Evolutionary conservation across 2,329 filamentous ascomycete genomes (phyloP).

Genomic region (Cladosporium cucumerinum): DNA sequence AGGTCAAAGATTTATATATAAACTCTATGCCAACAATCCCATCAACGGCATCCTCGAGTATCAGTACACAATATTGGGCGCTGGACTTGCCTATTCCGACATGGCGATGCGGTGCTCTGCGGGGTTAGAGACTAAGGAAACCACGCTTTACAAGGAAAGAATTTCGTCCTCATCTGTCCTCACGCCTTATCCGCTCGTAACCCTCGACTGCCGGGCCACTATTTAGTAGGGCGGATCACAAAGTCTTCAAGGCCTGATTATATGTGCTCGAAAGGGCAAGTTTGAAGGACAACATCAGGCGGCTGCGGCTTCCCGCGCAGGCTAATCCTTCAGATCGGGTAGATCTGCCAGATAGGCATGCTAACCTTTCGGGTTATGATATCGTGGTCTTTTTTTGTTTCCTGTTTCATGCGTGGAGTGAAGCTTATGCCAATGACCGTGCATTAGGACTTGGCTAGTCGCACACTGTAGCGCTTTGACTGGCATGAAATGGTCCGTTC

Average conservation of each 20-base stretch:
- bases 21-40: not conserved
- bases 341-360: not conserved
- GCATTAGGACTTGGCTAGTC: not conserved
- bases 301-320: not conserved
- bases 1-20: not conserved
- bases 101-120: not conserved
- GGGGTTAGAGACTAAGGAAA: not conserved
- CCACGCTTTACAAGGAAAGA: not conserved
- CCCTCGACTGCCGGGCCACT: constrained; percentile 1
- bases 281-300: not conserved
- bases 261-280: not conserved
- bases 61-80: not conserved
- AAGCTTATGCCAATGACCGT: not conserved
- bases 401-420: not conserved
- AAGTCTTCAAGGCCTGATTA: not conserved
- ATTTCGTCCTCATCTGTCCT: not conserved
- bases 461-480: not conserved
- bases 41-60: not conserved
- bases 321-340: not conserved
- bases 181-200: not conserved
- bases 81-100: constrained; percentile 2
- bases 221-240: not conserved
- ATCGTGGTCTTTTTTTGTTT: not conserved
- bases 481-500: not conserved
- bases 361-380: not conserved